Evolutionary conservation across 106 monocot species (phyloP), one percentile per base, ranked within the genome.

Genomic region (Dendrobium nobile): DNA sequence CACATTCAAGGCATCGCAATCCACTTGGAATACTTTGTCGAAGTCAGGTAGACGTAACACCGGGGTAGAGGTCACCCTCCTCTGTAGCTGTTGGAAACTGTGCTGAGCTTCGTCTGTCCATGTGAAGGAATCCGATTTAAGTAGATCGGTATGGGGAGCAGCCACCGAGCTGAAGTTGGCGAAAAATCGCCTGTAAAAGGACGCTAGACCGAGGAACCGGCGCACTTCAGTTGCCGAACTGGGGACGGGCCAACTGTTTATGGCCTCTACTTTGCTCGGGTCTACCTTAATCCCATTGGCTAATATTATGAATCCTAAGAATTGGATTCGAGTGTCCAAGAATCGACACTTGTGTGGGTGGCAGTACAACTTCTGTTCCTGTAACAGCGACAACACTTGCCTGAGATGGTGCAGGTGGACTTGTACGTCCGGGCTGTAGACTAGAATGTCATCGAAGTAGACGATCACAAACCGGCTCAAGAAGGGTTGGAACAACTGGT

Each of bases 391-490:
- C 16, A 48, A 67, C 1, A 41, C 78, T 13, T 7, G n/a, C 19
- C 9, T 4, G 0, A 78, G 22, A 33, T 83, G 78, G 28, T 48
- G 2, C 2, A 83, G 27, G 47, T 78, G 42, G 0, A 72, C 2
- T 3, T 20, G 5, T 45, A 11, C 15, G 70, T 6, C 31, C 3
- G 7, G 2, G 16, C 41, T 55, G 5, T 70, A 78, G 0, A 83
- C 24, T 0, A 83, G 54, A 8, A 83, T 78, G 19, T 83, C 58
- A 28, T 75, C 54, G 17, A 77, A 77, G 9, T 55, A 77, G 27
- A 55, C 77, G 2, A 54, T 28, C 13, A 31, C 10, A 18, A 56
- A 54, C 11, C 56, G 16, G 13, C 54, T 1, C 1, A n/a, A 15
- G 33, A 31, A 15, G 13, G 24, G 26, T 28, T 45, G 9, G 9